Conservation (phyloP, 345 rosid species). For the Nasturtium officinale region DNA sequence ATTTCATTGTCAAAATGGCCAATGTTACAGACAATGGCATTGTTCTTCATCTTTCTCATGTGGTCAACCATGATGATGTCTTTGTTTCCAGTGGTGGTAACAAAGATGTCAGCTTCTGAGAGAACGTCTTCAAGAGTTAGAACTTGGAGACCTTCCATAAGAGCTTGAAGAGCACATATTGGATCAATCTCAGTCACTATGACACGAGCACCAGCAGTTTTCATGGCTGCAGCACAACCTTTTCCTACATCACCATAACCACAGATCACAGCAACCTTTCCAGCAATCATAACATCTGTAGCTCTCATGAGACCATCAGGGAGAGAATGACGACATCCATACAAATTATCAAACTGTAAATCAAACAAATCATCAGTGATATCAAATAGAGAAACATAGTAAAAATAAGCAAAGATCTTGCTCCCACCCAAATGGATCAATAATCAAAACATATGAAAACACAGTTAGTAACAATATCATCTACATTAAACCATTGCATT, state of each 20-base stretch:
- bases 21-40: constrained; percentile 73
- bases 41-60: constrained; percentile 75
- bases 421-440: constrained; percentile 3
- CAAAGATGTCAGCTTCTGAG: constrained; percentile 65
- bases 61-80: constrained; percentile 70
- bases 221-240: constrained; percentile 74
- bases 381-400: neutral
- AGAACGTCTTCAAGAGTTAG: constrained; percentile 60
- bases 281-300: constrained; percentile 69
- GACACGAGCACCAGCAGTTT: constrained; percentile 70
- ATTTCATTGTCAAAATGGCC: constrained; percentile 77
- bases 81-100: constrained; percentile 75
- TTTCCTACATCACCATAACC: constrained; percentile 83
- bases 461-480: neutral
- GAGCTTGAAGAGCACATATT: constrained; percentile 76
- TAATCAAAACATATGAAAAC: constrained; percentile 7
- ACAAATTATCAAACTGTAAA: constrained; percentile 68
- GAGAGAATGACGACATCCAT: constrained; percentile 70
- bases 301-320: constrained; percentile 74
- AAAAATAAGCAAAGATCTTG: neutral
- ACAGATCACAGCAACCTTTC: constrained; percentile 65
- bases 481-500: neutral
- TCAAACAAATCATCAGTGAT: neutral
- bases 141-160: constrained; percentile 71
- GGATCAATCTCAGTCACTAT: constrained; percentile 78